Base-by-base conservation (phyloP, 495 filamentous ascomycete species). In the Neurospora discreta region DNA sequence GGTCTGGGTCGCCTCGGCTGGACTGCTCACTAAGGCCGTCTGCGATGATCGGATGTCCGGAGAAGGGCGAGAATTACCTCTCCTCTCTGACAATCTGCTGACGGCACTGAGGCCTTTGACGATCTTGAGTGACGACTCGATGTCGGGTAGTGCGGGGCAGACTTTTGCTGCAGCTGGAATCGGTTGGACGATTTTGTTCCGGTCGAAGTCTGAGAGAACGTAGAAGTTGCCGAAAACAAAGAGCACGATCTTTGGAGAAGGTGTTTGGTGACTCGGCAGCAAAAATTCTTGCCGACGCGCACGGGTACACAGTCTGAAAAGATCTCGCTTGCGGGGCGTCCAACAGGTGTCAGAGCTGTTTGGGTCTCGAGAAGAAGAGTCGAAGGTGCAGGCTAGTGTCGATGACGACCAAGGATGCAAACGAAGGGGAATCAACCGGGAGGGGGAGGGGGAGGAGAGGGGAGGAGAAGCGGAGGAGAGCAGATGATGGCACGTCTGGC, bases 41-140 rank as follows among this genome's bases (percentile, higher is more conserved):
- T 65, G 69, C n/a, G 58, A 71, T 68, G 74, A 77, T 73, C 77
- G 52, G 65, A 74, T 75, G 78, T 77, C 78, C 78, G 73, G 78
- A 77, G 78, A 77, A 65, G 52, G 76, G 75, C 30, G 73, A 67
- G 69, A 67, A 71, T 71, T 71, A 75, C 76, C 74, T 75, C 76
- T 76, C 75, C 77, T 73, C 76, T 78, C 77, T 73, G 33, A 76
- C 68, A 43, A 60, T 74, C 52, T 43, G 44, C 39, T 68, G 71
- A 67, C 68, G 69, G 39, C 58, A 41, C 65, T 71, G 70, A 71
- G 69, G 70, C 33, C 52, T 65, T 65, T 33, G 52, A 33, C 52
- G 26, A 33, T 65, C 23, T 65, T 65, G 52, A 65, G 26, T 26
- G 52, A 26, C 52, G 30, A 65, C 52, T 65, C 52, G 52, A 65